phyloP scores from a whole-genome alignment of 768 basidiomycete genomes.

The Dacryopinax spathularia region DNA sequence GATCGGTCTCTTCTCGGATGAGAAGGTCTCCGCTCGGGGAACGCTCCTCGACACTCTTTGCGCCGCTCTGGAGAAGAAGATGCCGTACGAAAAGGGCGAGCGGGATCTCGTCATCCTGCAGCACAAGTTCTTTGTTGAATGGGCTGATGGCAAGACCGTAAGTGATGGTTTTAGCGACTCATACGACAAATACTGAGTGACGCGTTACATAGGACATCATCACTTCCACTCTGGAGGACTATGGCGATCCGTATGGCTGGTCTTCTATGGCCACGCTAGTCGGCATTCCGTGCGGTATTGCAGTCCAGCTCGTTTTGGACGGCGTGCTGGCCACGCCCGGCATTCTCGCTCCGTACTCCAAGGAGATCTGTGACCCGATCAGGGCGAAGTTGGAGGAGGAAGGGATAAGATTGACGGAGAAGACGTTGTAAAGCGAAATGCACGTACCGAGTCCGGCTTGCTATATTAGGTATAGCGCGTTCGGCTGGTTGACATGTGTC shows the following conservation, averaged over 20 bases:
- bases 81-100: conserved; percentile 82
- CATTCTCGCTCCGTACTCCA: conserved; percentile 73
- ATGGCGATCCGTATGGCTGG: conserved; percentile 55
- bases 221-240: conserved; percentile 83
- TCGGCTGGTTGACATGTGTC: not conserved
- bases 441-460: not conserved
- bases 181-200: not conserved
- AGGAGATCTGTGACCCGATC: conserved; percentile 68
- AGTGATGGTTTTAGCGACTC: conserved; percentile 12
- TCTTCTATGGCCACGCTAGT: conserved; percentile 89
- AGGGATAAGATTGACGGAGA: conserved; percentile 60
- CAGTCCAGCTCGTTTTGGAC: conserved; percentile 80
- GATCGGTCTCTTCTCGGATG: conserved; percentile 80
- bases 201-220: conserved; percentile 47
- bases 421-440: conserved; percentile 36
- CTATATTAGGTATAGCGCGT: not conserved
- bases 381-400: conserved; percentile 53
- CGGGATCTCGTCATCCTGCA: conserved; percentile 95
- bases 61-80: conserved; percentile 73
- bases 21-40: conserved; percentile 37
- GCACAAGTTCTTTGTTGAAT: conserved; percentile 91
- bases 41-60: conserved; percentile 82
- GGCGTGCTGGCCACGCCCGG: conserved; percentile 66
- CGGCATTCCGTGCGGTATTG: conserved; percentile 87
- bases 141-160: conserved; percentile 65